phyloP scores from a whole-genome alignment of 2,329 filamentous ascomycete genomes.

The Septoria petroselini region DNA sequence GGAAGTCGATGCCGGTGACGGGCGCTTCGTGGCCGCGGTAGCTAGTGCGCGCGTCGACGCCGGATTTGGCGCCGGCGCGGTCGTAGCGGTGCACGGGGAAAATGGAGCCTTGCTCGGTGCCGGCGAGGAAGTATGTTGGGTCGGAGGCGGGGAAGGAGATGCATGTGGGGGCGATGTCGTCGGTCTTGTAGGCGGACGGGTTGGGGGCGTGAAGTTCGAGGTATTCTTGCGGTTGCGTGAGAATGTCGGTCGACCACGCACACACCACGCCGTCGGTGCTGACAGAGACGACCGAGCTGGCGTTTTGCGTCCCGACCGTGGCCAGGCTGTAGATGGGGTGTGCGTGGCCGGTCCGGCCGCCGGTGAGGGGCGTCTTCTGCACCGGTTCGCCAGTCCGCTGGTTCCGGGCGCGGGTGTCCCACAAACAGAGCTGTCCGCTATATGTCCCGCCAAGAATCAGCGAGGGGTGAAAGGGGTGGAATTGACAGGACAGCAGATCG shows the following conservation, averaged over 20 bases:
- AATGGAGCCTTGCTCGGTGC: conserved; percentile 93
- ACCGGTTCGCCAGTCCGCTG: conserved; percentile 67
- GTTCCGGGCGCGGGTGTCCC: conserved; percentile 83
- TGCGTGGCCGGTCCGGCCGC: conserved; percentile 74
- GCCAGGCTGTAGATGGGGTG: conserved; percentile 94
- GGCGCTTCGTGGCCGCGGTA: conserved; percentile 91
- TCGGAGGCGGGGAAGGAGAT: conserved; percentile 93
- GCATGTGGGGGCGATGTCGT: conserved; percentile 91
- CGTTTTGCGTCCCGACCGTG: conserved; percentile 96
- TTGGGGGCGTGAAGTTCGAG: conserved; percentile 85
- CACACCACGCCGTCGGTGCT: conserved; percentile 96
- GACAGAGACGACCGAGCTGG: conserved; percentile 96
- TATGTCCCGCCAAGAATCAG: conserved; percentile 95
- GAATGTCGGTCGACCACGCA: conserved; percentile 96
- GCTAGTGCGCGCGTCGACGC: conserved; percentile 81
- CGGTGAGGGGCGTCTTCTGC: conserved; percentile 92
- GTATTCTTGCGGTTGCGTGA: conserved; percentile 92
- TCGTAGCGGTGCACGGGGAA: conserved; percentile 97
- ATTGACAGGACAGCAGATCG: conserved; percentile 90
- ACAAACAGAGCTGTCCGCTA: conserved; percentile 91
- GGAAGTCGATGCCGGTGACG: conserved; percentile 94
- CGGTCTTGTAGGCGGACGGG: conserved; percentile 66
- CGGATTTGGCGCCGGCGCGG: conserved; percentile 92
- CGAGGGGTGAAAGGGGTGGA: conserved; percentile 98
- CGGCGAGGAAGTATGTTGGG: conserved; percentile 94